Percentiles rank a stretch among this genome's conserved stretches.
These are phyloP conservation scores for Coemansia guatemalensis DNA, from an alignment of 192 early-diverging fungal species.

Conservation along the genomic window DNA sequence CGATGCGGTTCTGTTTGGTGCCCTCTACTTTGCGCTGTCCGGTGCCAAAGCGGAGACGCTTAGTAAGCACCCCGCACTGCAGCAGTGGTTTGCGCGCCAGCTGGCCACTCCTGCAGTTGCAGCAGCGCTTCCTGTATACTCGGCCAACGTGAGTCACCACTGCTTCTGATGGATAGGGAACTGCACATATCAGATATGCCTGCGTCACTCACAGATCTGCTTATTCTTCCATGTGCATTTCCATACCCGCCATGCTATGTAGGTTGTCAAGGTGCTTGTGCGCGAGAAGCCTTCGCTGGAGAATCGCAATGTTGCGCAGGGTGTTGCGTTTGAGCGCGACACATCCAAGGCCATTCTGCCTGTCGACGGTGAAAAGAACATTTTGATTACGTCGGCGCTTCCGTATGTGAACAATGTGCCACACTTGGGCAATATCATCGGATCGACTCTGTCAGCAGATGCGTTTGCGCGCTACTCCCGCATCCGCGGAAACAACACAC, in stretches of 20 bases:
- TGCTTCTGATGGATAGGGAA: background rate
- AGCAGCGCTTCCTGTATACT: constrained; percentile 33
- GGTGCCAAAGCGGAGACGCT: constrained; percentile 22
- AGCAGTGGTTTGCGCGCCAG: constrained; percentile 35
- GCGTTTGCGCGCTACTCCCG: constrained; percentile 94
- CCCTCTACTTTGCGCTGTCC: constrained; percentile 39
- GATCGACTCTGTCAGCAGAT: constrained; percentile 97
- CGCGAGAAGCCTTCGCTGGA: constrained; percentile 42
- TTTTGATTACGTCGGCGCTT: constrained; percentile 94
- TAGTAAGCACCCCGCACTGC: constrained; percentile 19
- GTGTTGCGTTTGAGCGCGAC: constrained; percentile 32
- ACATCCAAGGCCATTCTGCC: constrained; percentile 36
- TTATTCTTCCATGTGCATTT: background rate
- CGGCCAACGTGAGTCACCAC: constrained; percentile 47
- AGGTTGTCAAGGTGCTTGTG: constrained; percentile 48
- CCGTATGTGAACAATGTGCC: constrained; percentile 99
- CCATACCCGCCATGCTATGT: background rate
- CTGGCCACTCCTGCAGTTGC: constrained; percentile 12
- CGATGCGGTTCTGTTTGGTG: constrained; percentile 38
- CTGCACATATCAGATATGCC: constrained; percentile 9
- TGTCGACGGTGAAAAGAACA: constrained; percentile 61
- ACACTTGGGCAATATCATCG: constrained; percentile 98
- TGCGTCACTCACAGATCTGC: background rate
- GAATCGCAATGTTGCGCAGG: constrained; percentile 46
- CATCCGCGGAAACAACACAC: constrained; percentile 82